Evolutionary conservation across 2,329 filamentous ascomycete genomes (phyloP).

Genomic region (Alternaria longipes): DNA sequence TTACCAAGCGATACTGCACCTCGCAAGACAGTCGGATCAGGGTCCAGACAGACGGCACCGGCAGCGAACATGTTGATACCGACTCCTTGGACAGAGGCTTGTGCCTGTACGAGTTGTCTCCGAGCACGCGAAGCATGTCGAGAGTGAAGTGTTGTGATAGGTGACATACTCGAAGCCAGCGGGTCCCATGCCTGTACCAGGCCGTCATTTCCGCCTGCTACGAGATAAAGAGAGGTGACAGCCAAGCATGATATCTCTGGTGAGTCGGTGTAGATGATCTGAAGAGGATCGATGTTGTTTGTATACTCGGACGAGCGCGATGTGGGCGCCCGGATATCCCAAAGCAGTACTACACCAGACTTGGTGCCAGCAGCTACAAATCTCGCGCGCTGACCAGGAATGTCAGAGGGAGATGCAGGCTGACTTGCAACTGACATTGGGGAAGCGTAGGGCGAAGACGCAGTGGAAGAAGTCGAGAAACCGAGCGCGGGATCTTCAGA

Average conservation of each 20-base stretch:
- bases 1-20: slow-evolving; percentile 89
- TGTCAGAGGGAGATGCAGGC: slow-evolving; percentile 62
- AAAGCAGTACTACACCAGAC: slow-evolving; percentile 78
- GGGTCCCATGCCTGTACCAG: slow-evolving; percentile 97
- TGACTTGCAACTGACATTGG: slow-evolving; percentile 61
- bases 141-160: slow-evolving; percentile 86
- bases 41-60: slow-evolving; percentile 84
- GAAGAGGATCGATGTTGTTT: slow-evolving; percentile 74
- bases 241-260: slow-evolving; percentile 85
- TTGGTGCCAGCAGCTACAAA: slow-evolving; percentile 84
- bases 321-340: slow-evolving; percentile 78
- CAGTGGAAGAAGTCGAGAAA: slow-evolving; percentile 63
- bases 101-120: slow-evolving; percentile 73
- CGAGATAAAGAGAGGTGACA: slow-evolving; percentile 83
- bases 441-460: slow-evolving; percentile 64
- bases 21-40: slow-evolving; percentile 83
- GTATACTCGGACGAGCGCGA: slow-evolving; percentile 63
- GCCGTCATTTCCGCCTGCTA: slow-evolving; percentile 93
- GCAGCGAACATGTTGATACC: slow-evolving; percentile 82
- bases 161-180: slow-evolving; percentile 79
- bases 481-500: slow-evolving; percentile 80
- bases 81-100: slow-evolving; percentile 72
- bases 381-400: slow-evolving; percentile 85
- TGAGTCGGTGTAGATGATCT: slow-evolving; percentile 88
- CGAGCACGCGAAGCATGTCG: slow-evolving; percentile 83